Conservation (phyloP, 139 green algal genomes). For the Coelastrella sp. region DNA sequence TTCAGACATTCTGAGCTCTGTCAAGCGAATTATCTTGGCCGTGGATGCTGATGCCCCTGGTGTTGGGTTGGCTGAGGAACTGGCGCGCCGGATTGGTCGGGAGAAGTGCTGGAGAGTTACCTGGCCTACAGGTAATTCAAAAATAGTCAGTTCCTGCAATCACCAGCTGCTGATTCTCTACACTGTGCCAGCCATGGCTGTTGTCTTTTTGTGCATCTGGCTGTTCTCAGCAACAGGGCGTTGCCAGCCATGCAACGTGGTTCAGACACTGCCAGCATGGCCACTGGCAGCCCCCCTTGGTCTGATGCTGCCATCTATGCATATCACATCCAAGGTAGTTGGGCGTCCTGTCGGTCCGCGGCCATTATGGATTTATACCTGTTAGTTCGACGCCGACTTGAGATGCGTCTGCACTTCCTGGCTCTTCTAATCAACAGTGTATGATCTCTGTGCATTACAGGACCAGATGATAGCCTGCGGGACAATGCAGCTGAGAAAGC, state of each 20-base stretch:
- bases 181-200: neutral
- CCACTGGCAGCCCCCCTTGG: no score
- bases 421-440: no score
- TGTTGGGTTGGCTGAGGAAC: conserved; percentile 86
- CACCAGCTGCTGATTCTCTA: no score
- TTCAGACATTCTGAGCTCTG: conserved; percentile 49
- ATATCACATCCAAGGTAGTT: no score
- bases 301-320: no score
- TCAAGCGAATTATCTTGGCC: conserved; percentile 74
- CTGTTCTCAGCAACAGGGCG: no score
- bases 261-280: no score
- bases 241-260: no score
- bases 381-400: neutral
- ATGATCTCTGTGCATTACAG: no score
- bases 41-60: conserved; percentile 89
- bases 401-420: neutral
- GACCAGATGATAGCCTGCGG: neutral
- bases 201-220: no score
- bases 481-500: neutral
- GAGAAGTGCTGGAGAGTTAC: conserved; percentile 83
- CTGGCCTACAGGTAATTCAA: conserved; percentile 56
- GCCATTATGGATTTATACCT: no score
- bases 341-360: no score
- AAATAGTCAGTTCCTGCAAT: neutral
- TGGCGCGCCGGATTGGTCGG: conserved; percentile 82